Percentiles rank a stretch among this genome's conserved stretches.
These are phyloP conservation scores for Globisporangium canariense DNA, from an alignment of 352 stramenopile species.

Conservation along the genomic window DNA sequence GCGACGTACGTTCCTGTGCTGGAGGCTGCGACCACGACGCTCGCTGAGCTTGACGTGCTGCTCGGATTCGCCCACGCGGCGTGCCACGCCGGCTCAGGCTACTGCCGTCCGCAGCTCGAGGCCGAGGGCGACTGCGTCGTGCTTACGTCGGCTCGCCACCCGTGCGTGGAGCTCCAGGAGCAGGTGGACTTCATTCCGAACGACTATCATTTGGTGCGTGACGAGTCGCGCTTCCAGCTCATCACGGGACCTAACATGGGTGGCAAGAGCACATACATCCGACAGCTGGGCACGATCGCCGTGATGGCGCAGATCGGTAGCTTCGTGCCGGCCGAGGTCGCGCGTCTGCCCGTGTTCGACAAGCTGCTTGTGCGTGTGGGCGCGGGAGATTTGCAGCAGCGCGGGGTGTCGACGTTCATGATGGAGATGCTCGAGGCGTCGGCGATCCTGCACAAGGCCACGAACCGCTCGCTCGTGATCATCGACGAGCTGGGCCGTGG, in stretches of 20 bases:
- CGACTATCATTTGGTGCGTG: conserved; percentile 89
- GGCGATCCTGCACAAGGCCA: conserved; percentile 95
- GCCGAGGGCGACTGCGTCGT: conserved; percentile 59
- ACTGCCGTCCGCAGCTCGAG: conserved; percentile 62
- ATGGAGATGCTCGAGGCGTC: conserved; percentile 99
- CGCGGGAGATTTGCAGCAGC: conserved; percentile 95
- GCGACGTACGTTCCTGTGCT: conserved; percentile 95
- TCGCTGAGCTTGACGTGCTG: conserved; percentile 95
- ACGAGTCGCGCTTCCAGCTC: conserved; percentile 89
- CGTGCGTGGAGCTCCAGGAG: conserved; percentile 98
- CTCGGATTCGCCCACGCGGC: conserved; percentile 93
- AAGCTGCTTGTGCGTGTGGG: conserved; percentile 96
- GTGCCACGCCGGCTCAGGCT: conserved; percentile 85
- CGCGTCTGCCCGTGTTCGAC: conserved; percentile 94
- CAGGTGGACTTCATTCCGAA: conserved; percentile 97
- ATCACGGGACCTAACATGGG: conserved; percentile 99
- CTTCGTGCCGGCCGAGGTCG: conserved; percentile 93
- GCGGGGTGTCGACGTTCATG: conserved; percentile 99
- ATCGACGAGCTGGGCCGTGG: conserved; percentile 99
- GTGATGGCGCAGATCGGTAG: conserved; percentile 97
- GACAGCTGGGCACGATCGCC: conserved; percentile 92
- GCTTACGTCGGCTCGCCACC: conserved; percentile 90
- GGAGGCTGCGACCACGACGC: conserved; percentile 82
- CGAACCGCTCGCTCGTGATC: conserved; percentile 94
- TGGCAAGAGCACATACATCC: conserved; percentile 99